Evolutionary conservation across 2,329 filamentous ascomycete genomes (phyloP), one percentile per base, ranked within the genome.

Genomic region (Aspergillus carbonarius): DNA sequence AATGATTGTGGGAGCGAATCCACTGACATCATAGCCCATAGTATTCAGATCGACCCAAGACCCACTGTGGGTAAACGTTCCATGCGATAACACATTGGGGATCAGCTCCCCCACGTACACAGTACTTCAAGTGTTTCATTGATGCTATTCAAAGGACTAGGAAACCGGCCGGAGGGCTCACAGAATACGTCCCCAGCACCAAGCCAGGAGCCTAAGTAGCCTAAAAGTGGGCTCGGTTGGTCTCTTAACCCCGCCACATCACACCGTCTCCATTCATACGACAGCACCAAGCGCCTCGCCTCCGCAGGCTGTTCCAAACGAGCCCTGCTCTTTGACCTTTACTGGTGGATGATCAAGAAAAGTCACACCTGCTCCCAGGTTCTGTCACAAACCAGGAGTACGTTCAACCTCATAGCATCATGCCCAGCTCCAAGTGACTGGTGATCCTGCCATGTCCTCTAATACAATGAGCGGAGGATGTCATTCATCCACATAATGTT

Each of bases 231-330:
- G n/a, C 25, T 18, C 10, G n/a, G 12, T 39, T 32, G 30, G 30
- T 18, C 44, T 8, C 34, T 25, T n/a, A 15, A n/a, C 27, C n/a
- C 42, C 40, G n/a, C 25, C 30, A 27, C 47, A n/a, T 32, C 32
- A 34, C 50, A 15, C 37, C 53, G 23, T 37, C 52, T 25, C 52
- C 37, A 55, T 50, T 51, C 57, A 56, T 35, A 52, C 18, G 46
- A 30, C 39, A 34, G 47, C 25, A 56, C 20, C 48, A 59, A 59
- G 57, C 48, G 57, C 57, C 40, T 37, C 18, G 20, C 23, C 23
- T 25, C 39, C 17, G 20, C 37, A 32, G 47, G 17, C 37, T 42
- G 39, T 46, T 37, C 27, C 48, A 27, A 15, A 54, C 39, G 20
- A 32, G 13, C 10, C 23, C 15, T 35, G 2, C 25, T 17, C 10